Base-by-base conservation (phyloP, 768 basidiomycete species). In the Baorangia bicolor region DNA sequence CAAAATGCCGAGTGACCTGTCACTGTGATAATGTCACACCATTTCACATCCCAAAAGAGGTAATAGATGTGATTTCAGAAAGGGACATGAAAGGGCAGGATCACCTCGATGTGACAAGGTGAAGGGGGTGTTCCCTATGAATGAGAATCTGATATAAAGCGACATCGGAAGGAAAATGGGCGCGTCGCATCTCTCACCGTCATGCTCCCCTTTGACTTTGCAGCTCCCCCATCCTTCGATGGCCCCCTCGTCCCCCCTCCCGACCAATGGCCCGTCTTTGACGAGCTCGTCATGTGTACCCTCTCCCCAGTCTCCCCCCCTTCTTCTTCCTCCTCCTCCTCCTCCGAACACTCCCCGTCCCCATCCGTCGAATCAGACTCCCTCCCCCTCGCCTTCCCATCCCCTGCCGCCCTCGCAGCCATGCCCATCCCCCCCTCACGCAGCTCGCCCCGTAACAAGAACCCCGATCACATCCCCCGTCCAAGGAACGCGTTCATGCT, bases 401-500 rank as follows among this genome's bases (percentile, higher is more conserved):
- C 70, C 33, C 7, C 59, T 2, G 59, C 68, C 0, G 45, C 44
- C 3, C 64, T 71, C 21, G 65, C 67, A 0, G 53, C 56, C 38
- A 73, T 71, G 65, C 65, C 71, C 3, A 60, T 73, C 4, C 69
- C 70, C 42, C 68, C 61, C 18, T 64, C 70, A 1, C 71, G 70
- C 48, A 31, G 50, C 2, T 59, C 68, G 1, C 56, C 69, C 7
- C 67, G 70, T 4, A 71, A 71, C 55, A 68, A 65, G 37, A 41
- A 68, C 74, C 59, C 79, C 72, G 55, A 83, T 74, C 73, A 74
- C 60, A 64, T 74, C 18, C 73, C 73, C 13, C 74, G 73, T 39
- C 73, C 73, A 1, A 60, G 74, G 3, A 78, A 77, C 58, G 77
- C 76, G 38, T 77, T 78, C 64, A 77, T 86, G 76, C 78, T 86